Evolutionary conservation across 768 basidiomycete genomes (phyloP).

Genomic region (Pisolithus sp.): DNA sequence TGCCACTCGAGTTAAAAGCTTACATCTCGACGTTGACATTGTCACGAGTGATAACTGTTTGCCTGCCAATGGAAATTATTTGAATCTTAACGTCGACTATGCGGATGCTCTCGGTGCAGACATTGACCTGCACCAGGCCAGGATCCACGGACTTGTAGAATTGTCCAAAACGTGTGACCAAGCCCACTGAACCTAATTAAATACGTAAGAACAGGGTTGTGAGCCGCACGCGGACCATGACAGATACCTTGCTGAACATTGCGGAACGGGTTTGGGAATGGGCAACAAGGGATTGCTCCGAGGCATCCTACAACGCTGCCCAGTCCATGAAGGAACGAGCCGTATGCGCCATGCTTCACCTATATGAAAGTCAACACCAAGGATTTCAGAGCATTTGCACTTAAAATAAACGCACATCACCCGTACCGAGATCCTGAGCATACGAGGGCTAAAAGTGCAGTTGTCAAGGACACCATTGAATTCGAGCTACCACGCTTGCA

Average conservation of each 20-base stretch:
- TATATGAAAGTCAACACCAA: constrained; percentile 13
- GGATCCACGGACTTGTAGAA: constrained; percentile 97
- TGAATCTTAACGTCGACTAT: constrained; percentile 95
- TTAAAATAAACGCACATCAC: constrained; percentile 34
- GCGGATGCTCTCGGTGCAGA: constrained; percentile 85
- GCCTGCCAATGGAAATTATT: constrained; percentile 80
- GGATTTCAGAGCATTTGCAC: background rate
- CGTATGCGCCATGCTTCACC: constrained; percentile 84
- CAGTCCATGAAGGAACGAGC: constrained; percentile 67
- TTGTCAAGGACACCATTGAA: background rate
- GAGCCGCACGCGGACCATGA: background rate
- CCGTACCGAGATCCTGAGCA: constrained; percentile 78
- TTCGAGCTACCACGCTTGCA: constrained; percentile 5
- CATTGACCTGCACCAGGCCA: constrained; percentile 86
- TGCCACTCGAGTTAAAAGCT: constrained; percentile 18
- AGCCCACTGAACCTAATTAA: constrained; percentile 70
- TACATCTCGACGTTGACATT: constrained; percentile 94
- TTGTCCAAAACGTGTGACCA: constrained; percentile 89
- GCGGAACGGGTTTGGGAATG: constrained; percentile 78
- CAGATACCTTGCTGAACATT: constrained; percentile 73
- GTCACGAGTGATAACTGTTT: constrained; percentile 90
- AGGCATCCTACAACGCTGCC: constrained; percentile 59
- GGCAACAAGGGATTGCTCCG: constrained; percentile 81
- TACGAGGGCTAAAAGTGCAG: constrained; percentile 65
- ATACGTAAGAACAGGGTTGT: constrained; percentile 11